Evolutionary conservation across 805 yeast species (phyloP), one percentile per base, ranked within the genome.

Genomic region (Wickerhamomyces canadensis): DNA sequence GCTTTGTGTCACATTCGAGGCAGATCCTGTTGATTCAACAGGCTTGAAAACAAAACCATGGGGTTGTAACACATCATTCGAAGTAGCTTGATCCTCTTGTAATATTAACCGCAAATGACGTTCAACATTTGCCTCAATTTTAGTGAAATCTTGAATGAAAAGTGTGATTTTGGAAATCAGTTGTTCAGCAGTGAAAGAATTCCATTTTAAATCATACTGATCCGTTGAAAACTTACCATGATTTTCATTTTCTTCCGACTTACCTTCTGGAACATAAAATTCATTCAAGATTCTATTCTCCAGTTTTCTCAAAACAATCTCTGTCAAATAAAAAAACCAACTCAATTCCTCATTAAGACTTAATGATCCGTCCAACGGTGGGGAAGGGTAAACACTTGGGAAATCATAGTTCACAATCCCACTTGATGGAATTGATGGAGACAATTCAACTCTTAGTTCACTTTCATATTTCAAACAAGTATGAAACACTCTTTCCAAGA

Each of bases 251-350:
- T 41, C 41, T 14, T 29, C 35, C 1, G 45, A 25, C 4, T 36
- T 15, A 4, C 39, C 35, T 18, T 37, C 19, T 4, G 54, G 54
- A 1, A 40, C 40, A 35, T 45, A 52, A 21, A 51, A 43, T 10
- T 51, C 54, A 41, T 52, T 51, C 13, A 52, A 27, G 17, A 52
- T 30, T 21, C 47, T 43, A 33, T 52, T 52, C 25, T 52, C 57
- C 19, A 52, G 30, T 33, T 45, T 51, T 33, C 57, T 35, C 19
- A 52, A 32, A 6, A 46, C 44, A 14, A 52, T 48, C 34, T 51
- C 57, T 3, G 57, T 52, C 3, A 52, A 29, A 28, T 42, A 48
- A 34, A 37, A 52, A 36, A 52, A 48, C 55, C 57, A 52, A 23
- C 52, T 40, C 6, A 44, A 34, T 30, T 52, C 53, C 19, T 51